Percentiles rank a stretch among this genome's conserved stretches.
Conservation (phyloP, 2,329 filamentous ascomycete species). For the Exophiala alcalophila region DNA sequence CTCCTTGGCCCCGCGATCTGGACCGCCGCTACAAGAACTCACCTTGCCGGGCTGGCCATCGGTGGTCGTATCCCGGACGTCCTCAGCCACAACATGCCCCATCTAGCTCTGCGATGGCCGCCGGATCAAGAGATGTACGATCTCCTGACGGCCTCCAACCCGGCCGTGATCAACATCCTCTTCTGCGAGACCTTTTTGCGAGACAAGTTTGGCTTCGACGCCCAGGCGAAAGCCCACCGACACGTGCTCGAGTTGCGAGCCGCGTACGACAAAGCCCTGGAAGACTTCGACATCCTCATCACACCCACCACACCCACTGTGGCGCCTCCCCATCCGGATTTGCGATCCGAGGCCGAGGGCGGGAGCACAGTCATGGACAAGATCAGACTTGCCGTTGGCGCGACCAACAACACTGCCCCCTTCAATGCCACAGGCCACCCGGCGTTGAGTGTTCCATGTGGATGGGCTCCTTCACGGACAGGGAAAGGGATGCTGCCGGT, state of each 20-base stretch:
- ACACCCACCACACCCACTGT: slow-evolving; percentile 49
- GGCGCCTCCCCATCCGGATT: slow-evolving; percentile 42
- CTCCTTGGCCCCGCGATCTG: slow-evolving; percentile 47
- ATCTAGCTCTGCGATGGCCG: slow-evolving; percentile 36
- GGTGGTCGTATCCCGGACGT: slow-evolving; percentile 35
- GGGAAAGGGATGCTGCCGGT: slow-evolving; percentile 47
- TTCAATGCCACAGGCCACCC: slow-evolving; percentile 55
- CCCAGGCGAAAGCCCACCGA: slow-evolving; percentile 47
- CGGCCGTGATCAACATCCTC: slow-evolving; percentile 46
- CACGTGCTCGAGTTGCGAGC: slow-evolving; percentile 48
- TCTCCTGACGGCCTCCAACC: slow-evolving; percentile 43
- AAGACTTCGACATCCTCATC: slow-evolving; percentile 48
- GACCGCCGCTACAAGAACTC: slow-evolving; percentile 42
- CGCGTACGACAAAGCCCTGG: slow-evolving; percentile 48
- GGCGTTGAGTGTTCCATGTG: slow-evolving; percentile 47
- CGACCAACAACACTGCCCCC: slow-evolving; percentile 45
- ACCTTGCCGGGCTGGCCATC: slow-evolving; percentile 36
- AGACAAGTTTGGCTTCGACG: slow-evolving; percentile 33
- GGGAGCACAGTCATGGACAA: slow-evolving; percentile 40
- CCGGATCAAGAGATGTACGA: slow-evolving; percentile 45
- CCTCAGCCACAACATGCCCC: slow-evolving; percentile 35
- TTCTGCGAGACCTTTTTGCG: slow-evolving; percentile 39
- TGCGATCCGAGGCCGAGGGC: slow-evolving; percentile 27
- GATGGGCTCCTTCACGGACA: slow-evolving; percentile 37
- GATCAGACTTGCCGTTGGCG: slow-evolving; percentile 45